These are phyloP conservation scores for Macrolepiota fuliginosa DNA, from an alignment of 768 basidiomycete species.

Conservation along the genomic window DNA sequence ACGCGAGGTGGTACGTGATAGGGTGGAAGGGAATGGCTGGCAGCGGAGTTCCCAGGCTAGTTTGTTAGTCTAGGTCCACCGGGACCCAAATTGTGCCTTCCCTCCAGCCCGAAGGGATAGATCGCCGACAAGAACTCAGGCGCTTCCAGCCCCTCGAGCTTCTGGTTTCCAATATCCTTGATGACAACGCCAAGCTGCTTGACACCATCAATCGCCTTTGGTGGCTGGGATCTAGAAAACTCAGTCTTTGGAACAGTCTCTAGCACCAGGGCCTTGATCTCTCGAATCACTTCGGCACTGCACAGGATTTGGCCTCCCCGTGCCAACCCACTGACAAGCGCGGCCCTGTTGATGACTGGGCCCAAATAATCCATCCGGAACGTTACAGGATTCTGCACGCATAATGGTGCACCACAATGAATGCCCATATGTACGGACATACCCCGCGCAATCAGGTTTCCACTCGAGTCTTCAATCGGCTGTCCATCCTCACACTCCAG, in stretches of 20 bases:
- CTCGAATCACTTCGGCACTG: slow-evolving; percentile 81
- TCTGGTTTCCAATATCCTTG: slow-evolving; percentile 79
- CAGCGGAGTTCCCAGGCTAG: slow-evolving; percentile 29
- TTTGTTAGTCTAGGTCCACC: slow-evolving; percentile 40
- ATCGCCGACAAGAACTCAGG: slow-evolving; percentile 85
- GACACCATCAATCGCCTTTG: slow-evolving; percentile 71
- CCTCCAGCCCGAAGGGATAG: slow-evolving; percentile 73
- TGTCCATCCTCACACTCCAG: slow-evolving; percentile 91
- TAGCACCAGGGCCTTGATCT: slow-evolving; percentile 65
- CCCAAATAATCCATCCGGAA: slow-evolving; percentile 98
- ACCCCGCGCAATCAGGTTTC: slow-evolving; percentile 75
- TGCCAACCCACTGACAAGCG: slow-evolving; percentile 79
- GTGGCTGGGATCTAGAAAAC: slow-evolving; percentile 53
- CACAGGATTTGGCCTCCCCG: slow-evolving; percentile 94
- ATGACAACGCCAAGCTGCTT: slow-evolving; percentile 67
- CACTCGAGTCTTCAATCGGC: slow-evolving; percentile 64
- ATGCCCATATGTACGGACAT: slow-evolving; percentile 98
- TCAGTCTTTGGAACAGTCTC: slow-evolving; percentile 58
- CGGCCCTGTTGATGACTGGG: slow-evolving; percentile 91
- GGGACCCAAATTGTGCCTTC: slow-evolving; percentile 56
- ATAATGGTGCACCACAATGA: slow-evolving; percentile 87
- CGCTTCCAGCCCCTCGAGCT: slow-evolving; percentile 91
- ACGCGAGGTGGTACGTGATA: too few relatives aligned
- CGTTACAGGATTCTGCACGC: slow-evolving; percentile 89
- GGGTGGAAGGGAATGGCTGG: too few relatives aligned